These are phyloP conservation scores for Fusarium metavorans DNA, from an alignment of 2,329 filamentous ascomycete genomes.

Conservation along the genomic window DNA sequence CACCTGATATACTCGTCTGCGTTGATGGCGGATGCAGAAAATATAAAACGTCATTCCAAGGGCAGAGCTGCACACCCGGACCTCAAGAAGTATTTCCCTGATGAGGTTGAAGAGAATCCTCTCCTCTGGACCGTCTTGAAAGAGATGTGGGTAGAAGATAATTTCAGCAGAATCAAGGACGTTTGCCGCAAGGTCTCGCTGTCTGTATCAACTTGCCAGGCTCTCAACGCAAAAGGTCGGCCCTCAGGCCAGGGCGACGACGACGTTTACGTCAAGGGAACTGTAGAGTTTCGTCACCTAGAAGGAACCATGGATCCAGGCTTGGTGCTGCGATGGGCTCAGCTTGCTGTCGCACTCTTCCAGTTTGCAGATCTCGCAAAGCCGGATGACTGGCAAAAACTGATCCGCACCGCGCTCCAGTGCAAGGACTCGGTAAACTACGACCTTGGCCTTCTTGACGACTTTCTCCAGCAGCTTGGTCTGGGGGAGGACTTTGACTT, in stretches of 20 bases:
- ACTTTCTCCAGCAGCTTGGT: conserved; percentile 24
- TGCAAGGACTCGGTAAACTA: background rate
- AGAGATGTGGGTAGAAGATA: conserved; percentile 12
- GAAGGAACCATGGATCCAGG: conserved; percentile 35
- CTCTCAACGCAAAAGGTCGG: background rate
- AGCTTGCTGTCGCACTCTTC: conserved; percentile 34
- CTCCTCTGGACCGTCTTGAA: conserved; percentile 9
- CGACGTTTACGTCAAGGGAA: background rate
- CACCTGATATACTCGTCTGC: background rate
- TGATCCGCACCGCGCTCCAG: conserved; percentile 4
- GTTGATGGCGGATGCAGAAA: background rate
- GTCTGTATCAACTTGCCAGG: background rate
- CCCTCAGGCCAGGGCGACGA: background rate
- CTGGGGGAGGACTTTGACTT: conserved; percentile 21
- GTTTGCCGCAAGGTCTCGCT: conserved; percentile 4
- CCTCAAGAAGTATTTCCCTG: conserved; percentile 21
- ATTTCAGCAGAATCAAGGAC: background rate
- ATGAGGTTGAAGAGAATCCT: background rate
- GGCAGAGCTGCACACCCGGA: background rate
- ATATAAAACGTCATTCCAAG: background rate
- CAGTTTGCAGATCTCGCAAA: conserved; percentile 34
- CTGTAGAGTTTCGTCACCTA: conserved; percentile 37
- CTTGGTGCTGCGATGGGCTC: conserved; percentile 31
- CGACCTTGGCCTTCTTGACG: conserved; percentile 7
- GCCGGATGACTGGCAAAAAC: conserved; percentile 15